Conservation (phyloP, 2,329 filamentous ascomycete genomes). For the Didymella lethalis region DNA sequence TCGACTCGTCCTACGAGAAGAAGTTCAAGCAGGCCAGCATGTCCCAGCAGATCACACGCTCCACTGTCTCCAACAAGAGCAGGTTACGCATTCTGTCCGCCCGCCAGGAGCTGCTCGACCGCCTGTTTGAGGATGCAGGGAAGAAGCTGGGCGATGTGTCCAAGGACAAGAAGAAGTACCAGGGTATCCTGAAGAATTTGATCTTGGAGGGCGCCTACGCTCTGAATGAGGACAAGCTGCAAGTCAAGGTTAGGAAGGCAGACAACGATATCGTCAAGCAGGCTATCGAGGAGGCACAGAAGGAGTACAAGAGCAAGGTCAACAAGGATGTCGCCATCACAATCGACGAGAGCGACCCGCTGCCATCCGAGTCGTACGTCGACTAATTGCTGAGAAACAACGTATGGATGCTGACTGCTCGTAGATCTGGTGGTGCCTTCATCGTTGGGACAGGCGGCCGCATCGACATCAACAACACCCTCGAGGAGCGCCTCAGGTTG, state of each 20-base stretch:
- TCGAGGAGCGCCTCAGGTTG: conserved; percentile 87
- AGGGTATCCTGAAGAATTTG: conserved; percentile 77
- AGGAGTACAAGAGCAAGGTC: conserved; percentile 83
- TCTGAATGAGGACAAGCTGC: conserved; percentile 79
- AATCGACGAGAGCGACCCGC: conserved; percentile 79
- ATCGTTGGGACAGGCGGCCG: conserved; percentile 86
- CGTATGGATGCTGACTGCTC: conserved; percentile 17
- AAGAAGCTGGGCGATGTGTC: conserved; percentile 72
- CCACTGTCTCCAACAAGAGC: conserved; percentile 95
- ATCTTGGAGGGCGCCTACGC: conserved; percentile 91
- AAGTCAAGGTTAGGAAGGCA: conserved; percentile 77
- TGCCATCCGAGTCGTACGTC: conserved; percentile 83
- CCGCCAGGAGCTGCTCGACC: conserved; percentile 88
- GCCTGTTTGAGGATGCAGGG: conserved; percentile 82
- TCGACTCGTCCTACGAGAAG: conserved; percentile 94
- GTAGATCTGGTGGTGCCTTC: conserved; percentile 81
- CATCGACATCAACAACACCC: conserved; percentile 98
- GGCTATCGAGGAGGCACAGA: conserved; percentile 76
- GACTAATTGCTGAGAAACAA: background rate
- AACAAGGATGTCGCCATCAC: conserved; percentile 73
- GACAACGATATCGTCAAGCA: conserved; percentile 79
- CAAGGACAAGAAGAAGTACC: conserved; percentile 78
- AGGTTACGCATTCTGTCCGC: conserved; percentile 86
- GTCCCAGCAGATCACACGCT: conserved; percentile 98
- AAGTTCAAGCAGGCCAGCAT: conserved; percentile 99